These are phyloP conservation scores for Chaetomium sp. DNA, from an alignment of 2,329 filamentous ascomycete genomes.

Conservation along the genomic window DNA sequence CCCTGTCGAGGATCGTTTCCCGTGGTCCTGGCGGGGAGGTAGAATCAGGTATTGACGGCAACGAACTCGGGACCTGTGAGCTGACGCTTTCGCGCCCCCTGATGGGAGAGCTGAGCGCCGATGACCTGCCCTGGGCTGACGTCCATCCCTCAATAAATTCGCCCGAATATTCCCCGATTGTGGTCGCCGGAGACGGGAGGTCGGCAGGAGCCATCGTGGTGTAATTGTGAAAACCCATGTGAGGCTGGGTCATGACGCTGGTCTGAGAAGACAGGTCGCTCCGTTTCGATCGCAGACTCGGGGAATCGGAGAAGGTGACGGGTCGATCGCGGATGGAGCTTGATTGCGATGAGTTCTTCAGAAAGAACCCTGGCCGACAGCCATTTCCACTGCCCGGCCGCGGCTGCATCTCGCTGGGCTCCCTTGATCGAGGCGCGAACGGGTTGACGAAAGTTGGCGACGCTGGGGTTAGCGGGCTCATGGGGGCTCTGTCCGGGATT, in stretches of 20 bases:
- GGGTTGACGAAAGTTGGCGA: conserved; percentile 59
- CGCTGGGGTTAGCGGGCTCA: conserved; percentile 55
- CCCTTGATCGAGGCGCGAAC: conserved; percentile 49
- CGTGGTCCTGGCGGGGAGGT: conserved; percentile 57
- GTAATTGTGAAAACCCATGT: conserved; percentile 50
- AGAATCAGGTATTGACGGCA: conserved; percentile 44
- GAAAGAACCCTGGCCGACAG: conserved; percentile 45
- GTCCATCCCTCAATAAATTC: conserved; percentile 65
- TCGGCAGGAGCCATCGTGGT: conserved; percentile 56
- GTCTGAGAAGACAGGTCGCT: conserved; percentile 65
- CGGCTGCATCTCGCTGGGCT: conserved; percentile 46
- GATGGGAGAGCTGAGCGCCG: conserved; percentile 59
- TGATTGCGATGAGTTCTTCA: conserved; percentile 53
- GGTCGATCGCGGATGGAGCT: conserved; percentile 55
- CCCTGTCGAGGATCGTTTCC: conserved; percentile 68
- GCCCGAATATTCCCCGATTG: conserved; percentile 54
- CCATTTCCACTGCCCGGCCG: conserved; percentile 50
- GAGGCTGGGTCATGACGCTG: conserved; percentile 49
- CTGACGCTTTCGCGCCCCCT: conserved; percentile 58
- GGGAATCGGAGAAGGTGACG: conserved; percentile 59
- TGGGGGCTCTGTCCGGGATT: conserved; percentile 46
- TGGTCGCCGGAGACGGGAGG: conserved; percentile 58
- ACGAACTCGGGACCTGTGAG: conserved; percentile 47
- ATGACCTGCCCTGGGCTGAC: conserved; percentile 60
- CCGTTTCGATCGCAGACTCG: conserved; percentile 62